Evolutionary conservation across 2,329 filamentous ascomycete genomes (phyloP), one percentile per base, ranked within the genome.

Genomic region (Trichoderma polysporum): DNA sequence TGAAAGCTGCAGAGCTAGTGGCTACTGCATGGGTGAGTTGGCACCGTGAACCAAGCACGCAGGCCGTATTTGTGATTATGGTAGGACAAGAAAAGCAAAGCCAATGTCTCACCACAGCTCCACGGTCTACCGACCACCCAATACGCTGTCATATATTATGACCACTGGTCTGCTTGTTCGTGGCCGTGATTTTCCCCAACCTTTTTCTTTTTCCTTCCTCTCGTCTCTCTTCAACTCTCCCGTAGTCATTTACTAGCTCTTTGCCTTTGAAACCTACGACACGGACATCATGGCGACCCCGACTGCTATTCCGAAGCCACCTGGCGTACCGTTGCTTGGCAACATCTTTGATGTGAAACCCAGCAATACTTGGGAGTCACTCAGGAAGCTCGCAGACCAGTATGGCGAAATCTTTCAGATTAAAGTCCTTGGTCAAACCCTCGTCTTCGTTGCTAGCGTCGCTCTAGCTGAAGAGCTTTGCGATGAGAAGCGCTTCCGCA

Each of bases 401-500:
- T 71, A 79, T 56, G 77, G 77, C 29, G 78, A 80, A 29, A 80
- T 80, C 62, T 79, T 79, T 68, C 73, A 79, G 70, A 72, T 79
- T 72, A 79, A 75, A 27, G 71, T 79, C 5, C 70, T 79, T 4
- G 73, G 74, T 22, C 71, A 75, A 9, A 75, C 74, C 25, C 69
- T 79, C 22, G 71, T 79, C 35, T 86, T 86, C 67, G 79, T 84
- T 7, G 83, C 82, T 13, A 80, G 83, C 60, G 77, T 76, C 8
- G 80, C 79, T n/a, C 78, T 86, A 8, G 79, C 83, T 27, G 77
- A 80, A 27, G 84, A 84, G 71, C 73, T 85, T 2, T 85, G 83
- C 71, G 83, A 86, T 72, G 76, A 85, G 77, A 81, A 78, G 71
- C 80, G 84, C 0, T 86, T 86, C 73, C 81, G 83, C 66, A 86